phyloP scores from a whole-genome alignment of 192 early-diverging fungal species.

The Kickxella alabastrina region DNA sequence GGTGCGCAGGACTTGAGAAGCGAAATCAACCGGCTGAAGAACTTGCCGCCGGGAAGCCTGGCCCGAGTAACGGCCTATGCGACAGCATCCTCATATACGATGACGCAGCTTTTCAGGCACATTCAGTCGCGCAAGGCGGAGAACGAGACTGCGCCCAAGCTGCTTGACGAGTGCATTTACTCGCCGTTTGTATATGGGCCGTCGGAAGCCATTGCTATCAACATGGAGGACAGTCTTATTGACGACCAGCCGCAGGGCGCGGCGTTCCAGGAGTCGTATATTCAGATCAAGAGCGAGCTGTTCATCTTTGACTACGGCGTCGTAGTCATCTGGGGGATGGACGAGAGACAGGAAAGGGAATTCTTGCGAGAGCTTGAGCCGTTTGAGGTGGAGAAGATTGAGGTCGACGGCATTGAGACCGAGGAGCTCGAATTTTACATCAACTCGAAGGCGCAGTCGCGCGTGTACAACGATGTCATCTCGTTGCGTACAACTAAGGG shows the following conservation, averaged over 20 bases:
- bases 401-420: conserved; percentile 66
- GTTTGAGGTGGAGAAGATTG: conserved; percentile 50
- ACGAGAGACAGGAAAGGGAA: conserved; percentile 72
- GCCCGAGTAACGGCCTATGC: conserved; percentile 84
- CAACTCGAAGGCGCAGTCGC: conserved; percentile 57
- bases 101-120: conserved; percentile 73
- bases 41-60: conserved; percentile 66
- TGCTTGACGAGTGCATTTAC: conserved; percentile 75
- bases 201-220: conserved; percentile 37
- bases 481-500: conserved; percentile 73
- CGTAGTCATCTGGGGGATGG: conserved; percentile 94
- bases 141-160: conserved; percentile 67
- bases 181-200: conserved; percentile 48
- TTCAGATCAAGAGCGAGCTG: conserved; percentile 62
- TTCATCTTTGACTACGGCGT: conserved; percentile 94
- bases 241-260: conserved; percentile 12
- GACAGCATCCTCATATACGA: conserved; percentile 75
- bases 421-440: conserved; percentile 81
- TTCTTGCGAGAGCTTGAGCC: conserved; percentile 75
- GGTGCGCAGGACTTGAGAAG: conserved; percentile 52
- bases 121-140: conserved; percentile 60
- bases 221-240: conserved; percentile 37
- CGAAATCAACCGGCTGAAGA: conserved; percentile 72
- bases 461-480: conserved; percentile 88
- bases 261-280: conserved; percentile 43